Evolutionary conservation across 176 grass and related monocot species (phyloP).

Genomic region (sorghum (Sorghum bicolor)): Sorghum_bicolor_NCBIv3 NC_012878.2:56338501-56339000

Average conservation of each 20-base stretch:
- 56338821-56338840: slow-evolving; percentile 55
- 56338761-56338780: slow-evolving; percentile 24
- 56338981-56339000: slow-evolving; percentile 6
- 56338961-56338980: slow-evolving; percentile 29
- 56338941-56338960: not conserved
- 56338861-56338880: not conserved
- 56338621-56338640: slow-evolving; percentile 10
- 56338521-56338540: too few species aligned
- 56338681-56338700: not conserved
- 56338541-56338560: slow-evolving; percentile 38
- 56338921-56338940: not conserved
- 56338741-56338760: slow-evolving; percentile 20
- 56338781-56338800: slow-evolving; percentile 60
- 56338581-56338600: slow-evolving; percentile 6
- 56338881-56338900: slow-evolving; percentile 1
- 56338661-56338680: slow-evolving; percentile 1
- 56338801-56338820: slow-evolving; percentile 52
- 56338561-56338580: slow-evolving; percentile 15
- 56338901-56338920: not conserved
- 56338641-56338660: not conserved
- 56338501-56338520: not conserved
- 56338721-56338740: slow-evolving; percentile 29
- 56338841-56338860: slow-evolving; percentile 69
- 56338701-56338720: slow-evolving; percentile 24
- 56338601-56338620: not conserved